These are phyloP conservation scores for Yarrowia yakushimensis DNA, from an alignment of 805 yeast genomes.

Conservation along the genomic window DNA sequence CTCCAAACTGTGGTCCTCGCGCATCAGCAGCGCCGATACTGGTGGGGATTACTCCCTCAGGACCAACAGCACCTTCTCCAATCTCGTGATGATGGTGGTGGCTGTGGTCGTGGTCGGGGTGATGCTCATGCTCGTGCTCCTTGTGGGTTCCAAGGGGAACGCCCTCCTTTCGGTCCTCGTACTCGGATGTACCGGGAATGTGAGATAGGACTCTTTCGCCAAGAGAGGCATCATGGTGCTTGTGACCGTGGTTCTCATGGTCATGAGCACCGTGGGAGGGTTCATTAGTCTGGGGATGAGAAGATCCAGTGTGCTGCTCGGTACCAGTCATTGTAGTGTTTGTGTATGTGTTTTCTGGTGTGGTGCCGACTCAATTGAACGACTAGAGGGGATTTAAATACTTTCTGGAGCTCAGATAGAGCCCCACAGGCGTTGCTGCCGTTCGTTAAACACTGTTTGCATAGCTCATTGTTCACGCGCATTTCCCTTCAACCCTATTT, in stretches of 20 bases:
- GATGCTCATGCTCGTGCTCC: constrained; percentile 22
- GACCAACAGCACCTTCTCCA: neutral
- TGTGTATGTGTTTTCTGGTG: neutral
- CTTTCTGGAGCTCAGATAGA: neutral
- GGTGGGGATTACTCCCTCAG: constrained; percentile 4
- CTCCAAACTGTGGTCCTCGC: no score
- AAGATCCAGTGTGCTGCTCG: neutral
- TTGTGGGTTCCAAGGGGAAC: neutral
- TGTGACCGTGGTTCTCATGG: no score
- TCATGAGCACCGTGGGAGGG: neutral
- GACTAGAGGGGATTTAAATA: neutral
- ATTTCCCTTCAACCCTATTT: constrained; percentile 15
- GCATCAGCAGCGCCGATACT: constrained; percentile 5
- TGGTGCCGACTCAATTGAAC: neutral
- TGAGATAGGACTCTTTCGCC: constrained; percentile 3
- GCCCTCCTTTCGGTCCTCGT: constrained; percentile 24
- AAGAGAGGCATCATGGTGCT: constrained; percentile 4
- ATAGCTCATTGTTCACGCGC: constrained; percentile 18
- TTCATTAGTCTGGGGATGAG: neutral
- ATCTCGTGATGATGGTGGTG: constrained; percentile 17
- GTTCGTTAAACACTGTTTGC: constrained; percentile 1
- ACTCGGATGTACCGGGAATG: constrained; percentile 22
- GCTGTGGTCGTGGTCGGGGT: constrained; percentile 25
- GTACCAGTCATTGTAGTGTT: neutral
- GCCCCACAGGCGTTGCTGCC: constrained; percentile 12